Base-by-base conservation (phyloP, 75 land plant species). In the Pinus albicaulis region DNA sequence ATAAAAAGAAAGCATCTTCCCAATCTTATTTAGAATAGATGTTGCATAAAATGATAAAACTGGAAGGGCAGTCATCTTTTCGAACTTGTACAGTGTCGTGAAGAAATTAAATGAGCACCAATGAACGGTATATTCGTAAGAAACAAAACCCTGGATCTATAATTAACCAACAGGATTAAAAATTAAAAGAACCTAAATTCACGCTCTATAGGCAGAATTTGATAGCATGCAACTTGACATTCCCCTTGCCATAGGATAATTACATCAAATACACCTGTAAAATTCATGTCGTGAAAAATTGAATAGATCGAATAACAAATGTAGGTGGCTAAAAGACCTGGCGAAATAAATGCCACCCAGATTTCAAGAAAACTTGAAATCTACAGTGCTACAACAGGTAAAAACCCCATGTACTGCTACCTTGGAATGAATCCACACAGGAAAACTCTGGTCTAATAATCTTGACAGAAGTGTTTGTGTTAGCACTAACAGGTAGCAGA, bases 351-450 rank as follows among this genome's bases (percentile, higher is more conserved):
- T 24, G 74, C 74, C 74, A 72, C 19, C 74, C 57, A 25, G 74
- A 72, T 72, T 72, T 72, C 74, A 72, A 53, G 55, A 55, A 68
- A 20, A 41, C 28, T 72, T 72, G 74, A 72, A 52, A 72, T 72
- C 57, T 55, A 24, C 31, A 53, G 28, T 55, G 26, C 55, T 53
- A 72, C 28, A 72, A 72, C 74, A 72, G 74, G 38, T 20, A 44
- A 72, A 72, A 72, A 72, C 74, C 74, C 74, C 19, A 72, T 36
- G 71, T 68, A 68, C 31, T 55, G 57, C 74, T 72, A 52, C 17
- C 34, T 52, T 72, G 31, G 28, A 72, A 26, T 72, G 25, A 52
- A 20, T 14, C 44, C 74, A 72, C 26, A 24, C 57, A 55, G 31
- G 31, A 72, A 72, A 53, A 22, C 74, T 72, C 57, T 55, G 57